A percentile compares a stretch with the other conserved stretches of the same genome.
Conservation (phyloP, 352 stramenopile species). For the Phytopythium vexans region DNA sequence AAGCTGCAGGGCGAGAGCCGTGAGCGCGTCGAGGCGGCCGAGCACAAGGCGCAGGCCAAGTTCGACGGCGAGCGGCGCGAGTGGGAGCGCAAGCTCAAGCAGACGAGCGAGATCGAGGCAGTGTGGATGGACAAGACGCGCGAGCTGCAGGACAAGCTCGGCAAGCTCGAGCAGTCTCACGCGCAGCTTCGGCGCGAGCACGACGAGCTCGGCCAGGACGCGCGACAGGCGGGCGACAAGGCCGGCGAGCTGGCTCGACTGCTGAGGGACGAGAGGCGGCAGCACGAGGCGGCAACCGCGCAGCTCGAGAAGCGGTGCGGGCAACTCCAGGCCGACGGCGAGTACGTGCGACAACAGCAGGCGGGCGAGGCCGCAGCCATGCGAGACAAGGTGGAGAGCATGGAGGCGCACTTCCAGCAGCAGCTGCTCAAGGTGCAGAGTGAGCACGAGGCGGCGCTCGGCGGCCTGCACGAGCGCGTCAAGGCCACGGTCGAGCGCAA, state of each 20-base stretch:
- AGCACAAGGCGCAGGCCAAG: conserved; percentile 42
- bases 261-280: conserved; percentile 57
- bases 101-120: conserved; percentile 70
- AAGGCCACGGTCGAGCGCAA: conserved; percentile 64
- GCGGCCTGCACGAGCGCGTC: conserved; percentile 65
- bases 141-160: conserved; percentile 67
- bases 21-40: conserved; percentile 44
- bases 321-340: conserved; percentile 35
- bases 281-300: conserved; percentile 34
- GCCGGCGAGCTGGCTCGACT: conserved; percentile 42
- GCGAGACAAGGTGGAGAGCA: conserved; percentile 36
- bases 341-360: conserved; percentile 41
- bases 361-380: conserved; percentile 35
- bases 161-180: conserved; percentile 39
- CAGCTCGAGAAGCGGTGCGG: conserved; percentile 46
- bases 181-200: conserved; percentile 50
- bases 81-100: conserved; percentile 69
- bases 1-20: conserved; percentile 74
- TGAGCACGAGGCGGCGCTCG: conserved; percentile 58
- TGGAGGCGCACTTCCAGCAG: conserved; percentile 37
- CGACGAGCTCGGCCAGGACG: conserved; percentile 37
- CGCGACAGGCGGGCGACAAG: conserved; percentile 46
- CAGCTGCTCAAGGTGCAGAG: conserved; percentile 38
- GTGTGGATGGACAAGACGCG: conserved; percentile 88
- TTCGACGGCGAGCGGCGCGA: conserved; percentile 61